Conservation (phyloP, 768 basidiomycete genomes). For the Daedalea quercina region DNA sequence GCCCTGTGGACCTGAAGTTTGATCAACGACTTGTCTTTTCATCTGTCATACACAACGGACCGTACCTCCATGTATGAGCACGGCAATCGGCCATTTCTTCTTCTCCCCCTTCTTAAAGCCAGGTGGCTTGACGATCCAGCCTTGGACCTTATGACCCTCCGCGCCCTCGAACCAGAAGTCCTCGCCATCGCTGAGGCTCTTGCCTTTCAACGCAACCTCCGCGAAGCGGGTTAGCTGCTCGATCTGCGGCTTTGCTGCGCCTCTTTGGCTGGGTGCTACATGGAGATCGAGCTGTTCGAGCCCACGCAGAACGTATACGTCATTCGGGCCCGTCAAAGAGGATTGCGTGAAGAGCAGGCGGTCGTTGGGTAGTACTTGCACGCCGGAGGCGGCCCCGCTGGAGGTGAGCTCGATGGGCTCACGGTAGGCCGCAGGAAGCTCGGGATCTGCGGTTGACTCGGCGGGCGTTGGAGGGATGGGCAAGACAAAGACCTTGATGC, state of each 20-base stretch:
- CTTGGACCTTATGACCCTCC: slow-evolving; percentile 67
- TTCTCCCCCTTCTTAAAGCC: slow-evolving; percentile 59
- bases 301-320: slow-evolving; percentile 59
- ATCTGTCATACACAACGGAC: too few species aligned
- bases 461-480: slow-evolving; percentile 58
- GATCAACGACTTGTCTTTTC: not conserved
- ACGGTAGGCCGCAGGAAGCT: slow-evolving; percentile 34
- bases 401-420: slow-evolving; percentile 56
- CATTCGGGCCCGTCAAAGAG: slow-evolving; percentile 74
- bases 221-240: slow-evolving; percentile 64
- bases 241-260: slow-evolving; percentile 26
- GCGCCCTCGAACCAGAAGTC: slow-evolving; percentile 91
- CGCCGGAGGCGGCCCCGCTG: slow-evolving; percentile 47
- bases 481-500: slow-evolving; percentile 65
- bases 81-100: slow-evolving; percentile 73
- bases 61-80: slow-evolving; percentile 78
- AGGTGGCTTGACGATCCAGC: slow-evolving; percentile 76
- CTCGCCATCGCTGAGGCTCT: slow-evolving; percentile 56
- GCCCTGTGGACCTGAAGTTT: slow-evolving; percentile 52
- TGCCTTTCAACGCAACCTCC: slow-evolving; percentile 44
- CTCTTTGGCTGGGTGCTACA: slow-evolving; percentile 15
- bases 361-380: slow-evolving; percentile 53
- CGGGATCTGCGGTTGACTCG: slow-evolving; percentile 45
- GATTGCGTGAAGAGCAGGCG: slow-evolving; percentile 68
- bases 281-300: slow-evolving; percentile 36